A percentile compares a stretch with the other conserved stretches of the same genome.
Evolutionary conservation across 768 basidiomycete species (phyloP).

Genomic region (Arthromyces matolae): DNA sequence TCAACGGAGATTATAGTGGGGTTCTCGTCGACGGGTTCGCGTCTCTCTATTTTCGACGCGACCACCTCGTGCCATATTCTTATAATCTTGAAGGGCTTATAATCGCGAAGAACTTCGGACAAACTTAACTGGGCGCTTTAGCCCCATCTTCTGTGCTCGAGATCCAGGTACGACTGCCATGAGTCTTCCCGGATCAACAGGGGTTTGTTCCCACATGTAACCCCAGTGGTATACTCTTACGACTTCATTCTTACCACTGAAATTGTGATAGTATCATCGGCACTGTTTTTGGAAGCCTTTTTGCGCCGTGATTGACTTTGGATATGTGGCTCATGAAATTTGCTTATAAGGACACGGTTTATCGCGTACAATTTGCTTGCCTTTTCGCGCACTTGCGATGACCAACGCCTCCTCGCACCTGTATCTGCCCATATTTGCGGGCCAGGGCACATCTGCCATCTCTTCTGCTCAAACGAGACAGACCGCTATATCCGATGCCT

Average conservation of each 20-base stretch:
- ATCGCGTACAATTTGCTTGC: slow-evolving; percentile 2
- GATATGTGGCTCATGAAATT: slow-evolving; percentile 16
- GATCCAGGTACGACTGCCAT: slow-evolving; percentile 19
- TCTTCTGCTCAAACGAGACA: slow-evolving; percentile 29
- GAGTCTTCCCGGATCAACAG: slow-evolving; percentile 5
- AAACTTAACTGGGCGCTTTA: slow-evolving; percentile 2
- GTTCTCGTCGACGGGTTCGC: background rate
- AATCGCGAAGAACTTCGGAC: slow-evolving; percentile 5
- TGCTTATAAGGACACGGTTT: slow-evolving; percentile 15
- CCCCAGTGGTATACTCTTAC: slow-evolving; percentile 18
- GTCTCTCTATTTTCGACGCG: background rate
- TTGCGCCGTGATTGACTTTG: slow-evolving; percentile 11
- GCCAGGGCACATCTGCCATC: slow-evolving; percentile 45
- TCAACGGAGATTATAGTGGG: slow-evolving; percentile 17
- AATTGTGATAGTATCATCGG: slow-evolving; percentile 16
- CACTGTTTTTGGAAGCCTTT: slow-evolving; percentile 15
- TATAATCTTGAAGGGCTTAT: background rate
- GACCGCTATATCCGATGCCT: slow-evolving; percentile 40
- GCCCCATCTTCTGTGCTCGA: slow-evolving; percentile 7
- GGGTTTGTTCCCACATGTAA: slow-evolving; percentile 10
- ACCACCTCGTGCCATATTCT: background rate
- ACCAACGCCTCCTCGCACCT: slow-evolving; percentile 9
- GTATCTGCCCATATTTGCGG: slow-evolving; percentile 51
- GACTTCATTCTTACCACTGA: slow-evolving; percentile 10
- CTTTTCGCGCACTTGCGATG: slow-evolving; percentile 10